These are phyloP conservation scores for Pseudomassariella vexata DNA, from an alignment of 2,329 filamentous ascomycete species.

Conservation along the genomic window DNA sequence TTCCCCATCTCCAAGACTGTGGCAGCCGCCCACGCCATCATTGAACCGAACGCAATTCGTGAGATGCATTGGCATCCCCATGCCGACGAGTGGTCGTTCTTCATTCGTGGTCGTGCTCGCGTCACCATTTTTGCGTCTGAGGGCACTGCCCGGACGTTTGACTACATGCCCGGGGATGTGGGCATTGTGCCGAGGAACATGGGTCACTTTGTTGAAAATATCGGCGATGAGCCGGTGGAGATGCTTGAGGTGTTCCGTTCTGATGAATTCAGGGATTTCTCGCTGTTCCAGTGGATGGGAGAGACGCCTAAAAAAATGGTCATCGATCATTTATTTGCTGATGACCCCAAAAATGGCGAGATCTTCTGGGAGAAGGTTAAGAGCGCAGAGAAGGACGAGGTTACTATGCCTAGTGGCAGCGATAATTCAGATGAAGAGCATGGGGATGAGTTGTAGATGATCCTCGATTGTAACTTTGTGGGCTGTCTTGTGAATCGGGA, in stretches of 20 bases:
- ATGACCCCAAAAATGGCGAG: slow-evolving; percentile 54
- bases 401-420: slow-evolving; percentile 36
- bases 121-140: slow-evolving; percentile 70
- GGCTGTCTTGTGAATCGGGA: too few species aligned
- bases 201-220: slow-evolving; percentile 78
- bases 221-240: slow-evolving; percentile 68
- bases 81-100: slow-evolving; percentile 77
- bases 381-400: slow-evolving; percentile 53
- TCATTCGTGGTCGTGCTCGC: slow-evolving; percentile 65
- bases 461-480: too few species aligned
- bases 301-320: slow-evolving; percentile 64
- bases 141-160: slow-evolving; percentile 65
- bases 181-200: slow-evolving; percentile 73
- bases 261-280: slow-evolving; percentile 67
- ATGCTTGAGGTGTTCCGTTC: slow-evolving; percentile 72
- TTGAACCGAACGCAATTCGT: slow-evolving; percentile 65
- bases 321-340: slow-evolving; percentile 59
- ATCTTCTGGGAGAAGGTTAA: slow-evolving; percentile 58
- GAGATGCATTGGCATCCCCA: slow-evolving; percentile 83
- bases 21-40: slow-evolving; percentile 65
- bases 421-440: too few species aligned
- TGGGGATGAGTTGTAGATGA: too few species aligned
- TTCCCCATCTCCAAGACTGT: slow-evolving; percentile 70
- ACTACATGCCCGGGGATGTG: slow-evolving; percentile 69
- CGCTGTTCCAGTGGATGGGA: slow-evolving; percentile 69